phyloP scores from a whole-genome alignment of 257 asterid species.

The Scutellaria galericulata region DNA sequence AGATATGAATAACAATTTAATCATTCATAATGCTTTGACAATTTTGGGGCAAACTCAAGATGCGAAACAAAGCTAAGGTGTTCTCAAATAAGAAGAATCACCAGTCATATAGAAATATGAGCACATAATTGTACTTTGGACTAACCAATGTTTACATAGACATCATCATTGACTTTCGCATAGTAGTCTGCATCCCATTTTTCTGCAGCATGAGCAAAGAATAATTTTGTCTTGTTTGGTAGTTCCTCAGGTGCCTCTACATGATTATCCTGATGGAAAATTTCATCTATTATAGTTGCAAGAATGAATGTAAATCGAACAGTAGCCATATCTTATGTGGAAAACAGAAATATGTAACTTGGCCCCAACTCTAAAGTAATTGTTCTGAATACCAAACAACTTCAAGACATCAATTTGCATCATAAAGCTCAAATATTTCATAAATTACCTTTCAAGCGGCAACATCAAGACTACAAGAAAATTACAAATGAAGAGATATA shows the following conservation, averaged over 20 bases:
- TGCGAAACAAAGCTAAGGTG: not conserved
- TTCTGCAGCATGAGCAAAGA: conserved; percentile 81
- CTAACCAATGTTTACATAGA: conserved; percentile 80
- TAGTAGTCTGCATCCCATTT: conserved; percentile 81
- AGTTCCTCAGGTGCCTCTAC: conserved; percentile 81
- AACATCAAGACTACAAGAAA: not conserved
- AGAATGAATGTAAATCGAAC: conserved; percentile 14
- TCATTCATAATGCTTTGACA: conserved; percentile 17
- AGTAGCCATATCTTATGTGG: not conserved
- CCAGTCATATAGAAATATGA: conserved; percentile 14
- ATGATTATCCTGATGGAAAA: conserved; percentile 68
- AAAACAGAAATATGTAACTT: conserved; percentile 4
- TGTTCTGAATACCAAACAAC: conserved; percentile 6
- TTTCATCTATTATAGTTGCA: not conserved
- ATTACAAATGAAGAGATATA: conserved; percentile 6
- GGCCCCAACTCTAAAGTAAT: not conserved
- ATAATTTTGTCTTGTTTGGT: conserved; percentile 78
- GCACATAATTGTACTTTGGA: conserved; percentile 24
- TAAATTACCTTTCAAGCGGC: conserved; percentile 19
- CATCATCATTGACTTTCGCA: conserved; percentile 85
- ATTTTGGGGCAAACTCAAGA: conserved; percentile 15
- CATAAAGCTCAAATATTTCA: conserved; percentile 18
- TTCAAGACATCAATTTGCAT: conserved; percentile 23
- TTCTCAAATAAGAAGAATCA: conserved; percentile 4
- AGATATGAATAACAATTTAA: conserved; percentile 21